Conservation (phyloP, 2,329 filamentous ascomycete genomes). For the Stylonectria norvegica region DNA sequence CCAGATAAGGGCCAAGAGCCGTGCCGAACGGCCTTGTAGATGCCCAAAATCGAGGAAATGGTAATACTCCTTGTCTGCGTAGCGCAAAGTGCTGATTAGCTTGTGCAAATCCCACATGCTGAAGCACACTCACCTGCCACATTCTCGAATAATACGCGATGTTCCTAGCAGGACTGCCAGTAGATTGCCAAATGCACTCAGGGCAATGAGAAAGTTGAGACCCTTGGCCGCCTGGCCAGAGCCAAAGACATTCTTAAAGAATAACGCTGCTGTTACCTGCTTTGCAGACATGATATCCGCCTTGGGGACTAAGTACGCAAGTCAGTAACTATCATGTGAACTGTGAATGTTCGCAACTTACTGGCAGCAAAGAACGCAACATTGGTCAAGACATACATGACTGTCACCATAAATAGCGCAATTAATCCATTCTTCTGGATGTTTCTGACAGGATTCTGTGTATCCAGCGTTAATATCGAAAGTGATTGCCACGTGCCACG, state of each 20-base stretch:
- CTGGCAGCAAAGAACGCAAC: constrained; percentile 57
- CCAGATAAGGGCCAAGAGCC: constrained; percentile 53
- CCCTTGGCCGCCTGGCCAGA: constrained; percentile 44
- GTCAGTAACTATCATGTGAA: background rate
- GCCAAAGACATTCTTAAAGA: constrained; percentile 60
- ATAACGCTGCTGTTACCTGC: constrained; percentile 52
- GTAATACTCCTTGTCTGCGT: constrained; percentile 57
- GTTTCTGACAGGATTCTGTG: constrained; percentile 55
- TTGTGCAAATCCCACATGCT: background rate
- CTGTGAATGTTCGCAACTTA: constrained; percentile 8
- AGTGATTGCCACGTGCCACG: accelerated
- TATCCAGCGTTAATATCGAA: constrained; percentile 13
- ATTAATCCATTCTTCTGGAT: constrained; percentile 48
- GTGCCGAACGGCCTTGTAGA: constrained; percentile 62
- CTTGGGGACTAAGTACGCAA: constrained; percentile 40
- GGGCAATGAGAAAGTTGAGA: constrained; percentile 55
- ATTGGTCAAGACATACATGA: constrained; percentile 56
- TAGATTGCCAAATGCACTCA: constrained; percentile 57
- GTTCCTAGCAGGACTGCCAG: constrained; percentile 52
- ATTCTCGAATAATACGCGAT: constrained; percentile 57
- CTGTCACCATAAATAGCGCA: constrained; percentile 48
- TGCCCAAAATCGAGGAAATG: constrained; percentile 57
- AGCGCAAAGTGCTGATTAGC: background rate
- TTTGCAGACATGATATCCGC: constrained; percentile 48
- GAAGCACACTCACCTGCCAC: constrained; percentile 40